Base-by-base conservation (phyloP, 2,329 filamentous ascomycete species). In the Talaromyces funiculosus region DNA sequence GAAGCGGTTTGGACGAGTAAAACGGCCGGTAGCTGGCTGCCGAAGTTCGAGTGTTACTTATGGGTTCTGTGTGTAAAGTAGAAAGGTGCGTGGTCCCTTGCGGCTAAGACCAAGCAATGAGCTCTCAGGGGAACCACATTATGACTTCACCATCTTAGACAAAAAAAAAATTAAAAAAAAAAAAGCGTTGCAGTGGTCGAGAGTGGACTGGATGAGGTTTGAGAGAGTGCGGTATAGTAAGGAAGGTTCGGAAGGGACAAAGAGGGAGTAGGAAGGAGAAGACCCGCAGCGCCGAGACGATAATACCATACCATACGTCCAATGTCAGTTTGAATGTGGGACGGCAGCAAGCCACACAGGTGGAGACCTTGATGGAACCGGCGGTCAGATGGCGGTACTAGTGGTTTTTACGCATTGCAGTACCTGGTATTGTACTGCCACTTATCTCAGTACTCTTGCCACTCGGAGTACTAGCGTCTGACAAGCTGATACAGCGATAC, bases 101-200 rank as follows among this genome's bases (percentile, higher is more conserved):
- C 54, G 54, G 54, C 45, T 59, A 59, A 26, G 57, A 40, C 57
- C 57, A 59, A 53, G 57, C 43, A 53, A 40, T 38, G 45, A 33
- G 45, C 33, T 31, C 45, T 53, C 20, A 51, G 45, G 37, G 35
- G 45, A 38, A 53, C 57, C 57, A 59, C 57, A 59, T 59, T 43
- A 59, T 53, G 57, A 59, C 47, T 59, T 59, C 43, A 45, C 20
- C 51, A 54, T 38, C 51, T 26, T 20, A 40, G 33, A 24, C n/a
- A 40, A 54, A n/a, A n/a, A n/a, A n/a, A n/a, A n/a, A n/a, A n/a
- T n/a, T n/a, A n/a, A n/a, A n/a, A n/a, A n/a, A n/a, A n/a, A n/a
- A n/a, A 22, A 22, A 4, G 24, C 43, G 43, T 47, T 1, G 43
- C 4, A 26, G 43, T 47, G 22, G 22, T 33, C 18, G 45, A 18